Evolutionary conservation across 345 rosid genomes (phyloP), one percentile per base, ranked within the genome.

Genomic region (Odontarrhena argentea): DNA sequence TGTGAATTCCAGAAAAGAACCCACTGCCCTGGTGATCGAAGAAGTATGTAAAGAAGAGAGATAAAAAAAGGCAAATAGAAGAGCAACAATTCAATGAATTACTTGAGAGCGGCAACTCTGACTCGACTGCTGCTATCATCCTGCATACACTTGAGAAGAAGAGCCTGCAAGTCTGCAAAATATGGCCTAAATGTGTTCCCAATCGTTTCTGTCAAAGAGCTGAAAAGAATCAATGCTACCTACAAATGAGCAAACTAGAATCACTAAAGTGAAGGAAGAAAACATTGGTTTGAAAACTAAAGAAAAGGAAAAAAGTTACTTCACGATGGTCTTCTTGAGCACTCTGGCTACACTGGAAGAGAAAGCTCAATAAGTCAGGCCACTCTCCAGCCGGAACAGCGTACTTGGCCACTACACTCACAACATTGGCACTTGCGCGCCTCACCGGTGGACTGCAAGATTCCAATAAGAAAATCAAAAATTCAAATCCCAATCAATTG

Each of bases 51-150:
- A 51, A 52, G 65, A 53, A 12, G 44, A 76, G 42, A 38, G 52
- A 65, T 25, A 10, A 18, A 10, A 18, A 10, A 60, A 38, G 40
- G 15, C 30, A 41, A 75, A 28, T 18, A 73, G 57, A 60, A 62
- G 61, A 35, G 45, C 30, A 15, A 10, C 43, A 36, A 10, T 37
- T 10, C 38, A 15, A 60, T 9, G 30, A 30, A 56, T 74, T 89
- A 95, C 99, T 95, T 95, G 69, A 95, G 96, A 68, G 97, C 99
- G 55, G 99, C 96, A 74, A 91, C 81, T 83, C 96, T 86, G 74
- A 95, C 97, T 41, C 96, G 89, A 52, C 77, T 91, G 71, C 99
- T 95, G 61, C 84, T 82, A 80, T 91, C 99, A 63, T 91, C 96
- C 73, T 91, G 96, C 53, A 95, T 72, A 61, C 96, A 91, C 65